phyloP scores from a whole-genome alignment of 768 basidiomycete genomes.

The Suillus subluteus region DNA sequence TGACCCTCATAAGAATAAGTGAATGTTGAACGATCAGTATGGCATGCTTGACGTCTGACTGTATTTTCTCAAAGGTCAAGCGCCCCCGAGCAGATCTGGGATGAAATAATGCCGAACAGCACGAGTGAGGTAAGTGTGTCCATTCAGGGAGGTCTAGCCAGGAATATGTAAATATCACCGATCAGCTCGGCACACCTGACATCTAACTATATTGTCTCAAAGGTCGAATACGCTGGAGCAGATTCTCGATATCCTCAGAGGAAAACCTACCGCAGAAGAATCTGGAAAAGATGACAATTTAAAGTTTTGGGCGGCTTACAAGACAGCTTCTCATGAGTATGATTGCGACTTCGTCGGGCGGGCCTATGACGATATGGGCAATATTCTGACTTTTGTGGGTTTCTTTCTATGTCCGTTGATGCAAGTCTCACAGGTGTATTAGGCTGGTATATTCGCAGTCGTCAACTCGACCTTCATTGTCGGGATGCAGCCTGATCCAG shows the following conservation, averaged over 20 bases:
- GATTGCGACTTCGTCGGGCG: not conserved
- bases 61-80: not conserved
- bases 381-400: slow-evolving; percentile 5
- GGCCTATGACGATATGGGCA: not conserved
- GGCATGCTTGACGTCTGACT: not conserved
- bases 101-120: no score
- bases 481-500: not conserved
- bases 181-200: no score
- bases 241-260: not conserved
- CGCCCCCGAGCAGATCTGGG: no score
- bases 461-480: slow-evolving; percentile 1
- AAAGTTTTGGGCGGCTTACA: not conserved
- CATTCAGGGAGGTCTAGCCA: no score
- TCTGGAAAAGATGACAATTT: not conserved
- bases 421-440: not conserved
- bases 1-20: not conserved
- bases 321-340: not conserved
- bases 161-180: no score
- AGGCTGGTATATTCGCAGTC: slow-evolving; percentile 4
- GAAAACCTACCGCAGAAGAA: not conserved
- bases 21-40: not conserved
- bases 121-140: no score
- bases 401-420: not conserved
- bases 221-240: not conserved
- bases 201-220: not conserved